Percentiles rank a stretch among this genome's conserved stretches.
These are phyloP conservation scores for Flaveria sonorensis DNA, from an alignment of 129 eudicot genomes.

Conservation along the genomic window DNA sequence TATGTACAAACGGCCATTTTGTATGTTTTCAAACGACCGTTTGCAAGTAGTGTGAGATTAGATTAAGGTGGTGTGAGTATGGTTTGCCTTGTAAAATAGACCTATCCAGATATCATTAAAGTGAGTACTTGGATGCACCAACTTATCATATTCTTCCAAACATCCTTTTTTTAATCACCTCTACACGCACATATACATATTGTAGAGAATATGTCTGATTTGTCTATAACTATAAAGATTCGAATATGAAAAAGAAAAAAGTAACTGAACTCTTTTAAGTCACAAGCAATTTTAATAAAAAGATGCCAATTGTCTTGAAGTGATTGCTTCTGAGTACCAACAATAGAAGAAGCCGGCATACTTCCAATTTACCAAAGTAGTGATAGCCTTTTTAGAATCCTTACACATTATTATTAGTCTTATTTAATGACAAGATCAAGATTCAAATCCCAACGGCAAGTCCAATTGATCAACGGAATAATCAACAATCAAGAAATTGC, in stretches of 20 bases:
- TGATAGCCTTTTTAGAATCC: neutral
- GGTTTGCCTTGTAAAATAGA: too few relatives aligned
- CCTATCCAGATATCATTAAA: too few relatives aligned
- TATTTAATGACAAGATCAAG: neutral
- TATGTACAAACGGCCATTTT: too few relatives aligned
- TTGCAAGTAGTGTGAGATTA: too few relatives aligned
- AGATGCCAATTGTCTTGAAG: neutral
- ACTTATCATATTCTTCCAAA: too few relatives aligned
- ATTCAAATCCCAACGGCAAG: neutral
- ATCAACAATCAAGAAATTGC: conserved; percentile 25
- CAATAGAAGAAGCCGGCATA: too few relatives aligned
- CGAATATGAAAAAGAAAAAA: neutral
- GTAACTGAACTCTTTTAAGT: neutral
- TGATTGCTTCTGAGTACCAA: neutral
- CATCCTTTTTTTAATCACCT: too few relatives aligned
- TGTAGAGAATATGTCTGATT: neutral
- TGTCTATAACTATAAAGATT: neutral
- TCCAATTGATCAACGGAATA: neutral
- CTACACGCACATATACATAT: too few relatives aligned
- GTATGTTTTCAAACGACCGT: too few relatives aligned
- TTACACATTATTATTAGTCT: neutral
- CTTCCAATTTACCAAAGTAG: too few relatives aligned
- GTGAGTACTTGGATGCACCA: too few relatives aligned
- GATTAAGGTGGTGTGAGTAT: too few relatives aligned
- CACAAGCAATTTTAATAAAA: neutral